Conservation (phyloP, 2,329 filamentous ascomycete genomes). For the Xylariaceae sp. region DNA sequence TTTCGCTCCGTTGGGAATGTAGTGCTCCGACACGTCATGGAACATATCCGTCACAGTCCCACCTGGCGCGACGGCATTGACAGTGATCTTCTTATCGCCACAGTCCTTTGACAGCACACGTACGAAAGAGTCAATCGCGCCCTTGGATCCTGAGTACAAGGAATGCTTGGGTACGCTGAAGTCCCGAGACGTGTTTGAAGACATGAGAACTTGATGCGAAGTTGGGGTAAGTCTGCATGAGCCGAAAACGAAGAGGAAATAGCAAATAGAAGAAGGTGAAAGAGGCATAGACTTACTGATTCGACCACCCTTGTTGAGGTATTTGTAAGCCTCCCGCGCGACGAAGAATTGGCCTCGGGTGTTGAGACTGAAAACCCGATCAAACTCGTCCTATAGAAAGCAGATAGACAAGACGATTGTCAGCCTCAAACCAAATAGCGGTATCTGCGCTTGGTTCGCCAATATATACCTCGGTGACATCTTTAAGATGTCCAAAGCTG, state of each 20-base stretch:
- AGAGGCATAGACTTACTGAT: slow-evolving; percentile 30
- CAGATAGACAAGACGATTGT: background rate
- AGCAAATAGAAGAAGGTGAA: background rate
- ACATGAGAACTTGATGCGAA: slow-evolving; percentile 52
- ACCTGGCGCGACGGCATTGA: slow-evolving; percentile 36
- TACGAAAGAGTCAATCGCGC: slow-evolving; percentile 35
- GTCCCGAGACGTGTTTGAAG: slow-evolving; percentile 51
- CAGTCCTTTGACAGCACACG: slow-evolving; percentile 28
- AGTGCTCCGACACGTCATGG: slow-evolving; percentile 35
- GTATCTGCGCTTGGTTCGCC: too few species aligned
- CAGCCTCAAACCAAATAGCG: background rate
- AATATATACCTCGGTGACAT: slow-evolving; percentile 40
- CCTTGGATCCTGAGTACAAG: slow-evolving; percentile 37
- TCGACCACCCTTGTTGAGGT: slow-evolving; percentile 60
- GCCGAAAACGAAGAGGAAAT: background rate
- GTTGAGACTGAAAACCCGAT: slow-evolving; percentile 61
- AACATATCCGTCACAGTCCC: slow-evolving; percentile 38
- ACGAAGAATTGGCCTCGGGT: slow-evolving; percentile 62
- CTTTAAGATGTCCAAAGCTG: slow-evolving; percentile 56
- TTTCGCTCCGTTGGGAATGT: slow-evolving; percentile 38
- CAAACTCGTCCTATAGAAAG: slow-evolving; percentile 50
- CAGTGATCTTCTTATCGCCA: slow-evolving; percentile 37
- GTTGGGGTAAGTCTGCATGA: background rate
- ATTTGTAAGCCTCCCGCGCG: slow-evolving; percentile 59
- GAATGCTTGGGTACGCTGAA: slow-evolving; percentile 33